phyloP scores from a whole-genome alignment of 23 red algal species.

The Gracilaria domingensis region DNA sequence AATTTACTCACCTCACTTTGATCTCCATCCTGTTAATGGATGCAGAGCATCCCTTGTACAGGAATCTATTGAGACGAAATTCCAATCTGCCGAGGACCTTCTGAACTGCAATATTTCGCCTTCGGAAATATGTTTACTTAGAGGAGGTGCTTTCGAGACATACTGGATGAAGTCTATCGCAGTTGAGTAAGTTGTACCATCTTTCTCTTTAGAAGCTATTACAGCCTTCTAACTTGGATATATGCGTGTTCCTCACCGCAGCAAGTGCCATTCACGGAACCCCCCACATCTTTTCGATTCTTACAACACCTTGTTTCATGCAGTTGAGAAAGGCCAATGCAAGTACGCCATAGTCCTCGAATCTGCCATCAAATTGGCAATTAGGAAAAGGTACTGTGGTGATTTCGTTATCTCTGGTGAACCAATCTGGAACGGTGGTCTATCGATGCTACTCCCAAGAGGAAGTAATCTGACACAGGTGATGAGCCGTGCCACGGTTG shows the following conservation, averaged over 20 bases:
- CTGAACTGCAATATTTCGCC: slow-evolving; percentile 10
- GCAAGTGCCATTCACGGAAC: not conserved
- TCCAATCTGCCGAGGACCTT: slow-evolving; percentile 1
- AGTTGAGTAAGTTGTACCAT: not conserved
- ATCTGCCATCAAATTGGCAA: not conserved
- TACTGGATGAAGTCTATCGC: slow-evolving; percentile 37
- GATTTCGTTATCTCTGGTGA: not conserved
- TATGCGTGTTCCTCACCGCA: not conserved
- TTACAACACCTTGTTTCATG: not conserved
- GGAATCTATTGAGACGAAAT: slow-evolving; percentile 11
- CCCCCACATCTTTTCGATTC: not conserved
- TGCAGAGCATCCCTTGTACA: slow-evolving; percentile 47
- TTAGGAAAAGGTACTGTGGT: not conserved
- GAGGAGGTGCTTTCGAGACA: slow-evolving; percentile 38
- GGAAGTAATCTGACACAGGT: not conserved
- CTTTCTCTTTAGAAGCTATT: not conserved
- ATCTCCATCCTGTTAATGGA: not conserved
- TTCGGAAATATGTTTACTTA: slow-evolving; percentile 32
- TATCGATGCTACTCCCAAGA: slow-evolving; percentile 7
- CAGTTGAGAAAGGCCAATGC: not conserved
- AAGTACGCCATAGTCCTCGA: not conserved
- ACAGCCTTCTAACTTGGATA: no score
- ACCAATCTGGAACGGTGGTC: not conserved
- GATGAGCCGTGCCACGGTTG: not conserved
- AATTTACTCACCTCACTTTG: not conserved